Evolutionary conservation across 164 flowering plant genomes (phyloP), one percentile per base, ranked within the genome.

Genomic region (Sextonia rubra): DNA sequence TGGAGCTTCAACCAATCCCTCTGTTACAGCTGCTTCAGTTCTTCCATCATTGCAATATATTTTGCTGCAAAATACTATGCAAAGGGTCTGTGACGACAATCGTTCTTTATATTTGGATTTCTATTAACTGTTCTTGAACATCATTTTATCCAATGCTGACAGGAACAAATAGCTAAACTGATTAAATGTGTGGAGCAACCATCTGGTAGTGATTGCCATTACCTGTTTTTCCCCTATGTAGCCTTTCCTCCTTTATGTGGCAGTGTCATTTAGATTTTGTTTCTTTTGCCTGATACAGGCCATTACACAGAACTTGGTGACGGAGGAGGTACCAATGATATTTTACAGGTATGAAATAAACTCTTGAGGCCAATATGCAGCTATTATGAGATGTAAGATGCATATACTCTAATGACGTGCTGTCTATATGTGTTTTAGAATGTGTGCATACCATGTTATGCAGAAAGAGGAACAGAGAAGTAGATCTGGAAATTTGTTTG

Each of bases 1-100:
- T 79, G 89, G 88, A 76, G 82, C 82, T 75, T 77, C 86, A 69
- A 64, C 71, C 30, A 77, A n/a, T 75, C 77, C 80, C 6, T 69
- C 78, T 56, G 37, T 82, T 56, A 17, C 86, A 27, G 78, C 87
- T 60, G 78, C 83, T 67, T 70, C 88, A 60, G 69, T 93, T 78
- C 86, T 89, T 75, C 92, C 93, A 66, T 82, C 90, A 63, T 76
- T 93, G 84, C 98, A 91, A 47, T 79, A 68, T 71, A 79, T 87
- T 68, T 77, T 87, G 80, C 88, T 82, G 77, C 89, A 85, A 56
- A 90, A 86, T 62, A 62, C 80, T 44, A 79, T 83, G 83, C 89
- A 86, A 74, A 82, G 83, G 86, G 94, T 90, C 80, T 27, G 44
- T 26, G 11, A 14, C 69, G 47, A 27, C 4, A 17, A 30, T 24